Evolutionary conservation across 768 basidiomycete genomes (phyloP), one percentile per base, ranked within the genome.

Genomic region (Pulveroboletus sp.): DNA sequence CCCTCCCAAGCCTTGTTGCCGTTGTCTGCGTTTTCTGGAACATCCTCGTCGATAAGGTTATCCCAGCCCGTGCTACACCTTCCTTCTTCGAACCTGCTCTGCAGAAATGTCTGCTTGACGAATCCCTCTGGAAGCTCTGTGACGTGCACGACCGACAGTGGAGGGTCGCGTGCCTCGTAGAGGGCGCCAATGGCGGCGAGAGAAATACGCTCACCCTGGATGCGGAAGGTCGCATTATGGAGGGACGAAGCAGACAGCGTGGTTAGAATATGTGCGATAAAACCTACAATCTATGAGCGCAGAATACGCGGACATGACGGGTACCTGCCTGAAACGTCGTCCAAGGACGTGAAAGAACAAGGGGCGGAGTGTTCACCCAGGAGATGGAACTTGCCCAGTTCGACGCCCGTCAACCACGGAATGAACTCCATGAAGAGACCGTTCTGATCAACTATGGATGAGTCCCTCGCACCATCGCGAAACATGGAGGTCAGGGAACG

Each of bases 41-140:
- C 49, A 32, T 71, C 71, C 37, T 55, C 58, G 51, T 63, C 60
- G 27, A 35, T 33, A 26, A 41, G 59, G 50, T 66, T 59, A 36
- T 71, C 61, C 71, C 69, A 71, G 8, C 70, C 70, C 6, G 67
- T 59, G 46, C 69, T 71, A 12, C 57, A 39, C 24, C 54, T 57
- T n/a, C 70, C 70, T 33, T 65, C 51, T 6, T 62, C 60, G 27
- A 64, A 60, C 6, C 59, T 60, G 26, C 26, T 38, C 48, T 72
- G 70, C 32, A 71, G 21, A 47, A 60, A 65, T 12, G 64, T 64
- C 47, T 69, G 59, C 35, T 63, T 69, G 46, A 43, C 47, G 43
- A 58, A 65, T 15, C 58, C 66, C 33, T 67, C 63, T 0, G 67
- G 67, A 17, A 69, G 60, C 21, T 66, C 51, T 8, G 52, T 46